phyloP scores from a whole-genome alignment of 371 early-diverging fungal species.

The Cokeromyces recurvatus region DNA sequence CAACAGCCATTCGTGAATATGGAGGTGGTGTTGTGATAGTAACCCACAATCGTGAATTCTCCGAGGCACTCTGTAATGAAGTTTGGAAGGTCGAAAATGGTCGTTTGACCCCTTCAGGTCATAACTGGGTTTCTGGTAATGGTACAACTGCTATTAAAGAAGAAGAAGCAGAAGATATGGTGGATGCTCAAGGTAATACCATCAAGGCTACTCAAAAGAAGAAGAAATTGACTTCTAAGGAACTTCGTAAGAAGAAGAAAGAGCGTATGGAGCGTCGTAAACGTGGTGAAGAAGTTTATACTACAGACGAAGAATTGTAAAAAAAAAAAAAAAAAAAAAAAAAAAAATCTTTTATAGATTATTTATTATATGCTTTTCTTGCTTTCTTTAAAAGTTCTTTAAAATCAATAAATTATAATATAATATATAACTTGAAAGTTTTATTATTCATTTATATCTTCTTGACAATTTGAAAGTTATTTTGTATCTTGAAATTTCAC shows the following conservation, averaged over 20 bases:
- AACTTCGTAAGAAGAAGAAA: constrained; percentile 52
- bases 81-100: constrained; percentile 74
- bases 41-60: constrained; percentile 72
- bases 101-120: constrained; percentile 43
- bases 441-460: too few species aligned
- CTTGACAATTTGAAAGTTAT: too few species aligned
- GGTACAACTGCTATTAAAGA: constrained; percentile 34
- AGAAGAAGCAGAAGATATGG: constrained; percentile 34
- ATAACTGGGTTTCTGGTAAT: constrained; percentile 49
- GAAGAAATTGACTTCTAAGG: constrained; percentile 43
- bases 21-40: constrained; percentile 76
- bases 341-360: too few species aligned
- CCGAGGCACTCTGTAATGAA: constrained; percentile 64
- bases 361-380: constrained; percentile 1
- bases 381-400: not conserved
- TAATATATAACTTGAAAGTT: too few species aligned
- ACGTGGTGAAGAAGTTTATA: constrained; percentile 48
- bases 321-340: too few species aligned
- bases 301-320: constrained; percentile 38
- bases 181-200: constrained; percentile 46
- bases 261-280: constrained; percentile 49
- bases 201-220: constrained; percentile 45
- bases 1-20: constrained; percentile 60
- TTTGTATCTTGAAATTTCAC: too few species aligned
- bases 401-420: not conserved